Base-by-base conservation (phyloP, 2,329 filamentous ascomycete species). In the Penicillium fuscoglaucum region DNA sequence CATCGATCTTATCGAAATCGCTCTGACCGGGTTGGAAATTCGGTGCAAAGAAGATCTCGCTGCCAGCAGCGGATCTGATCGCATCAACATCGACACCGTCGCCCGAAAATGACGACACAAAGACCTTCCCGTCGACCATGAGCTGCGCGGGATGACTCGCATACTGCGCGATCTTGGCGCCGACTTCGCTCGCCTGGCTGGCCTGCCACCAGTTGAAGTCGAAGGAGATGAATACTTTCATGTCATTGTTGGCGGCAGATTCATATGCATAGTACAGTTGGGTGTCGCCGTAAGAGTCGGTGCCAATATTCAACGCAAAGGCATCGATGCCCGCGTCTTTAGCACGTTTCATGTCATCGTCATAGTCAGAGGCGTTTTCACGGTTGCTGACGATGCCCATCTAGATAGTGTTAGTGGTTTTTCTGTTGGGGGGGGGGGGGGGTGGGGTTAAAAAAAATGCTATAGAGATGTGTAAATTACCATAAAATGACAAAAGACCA, bases 171-270 rank as follows among this genome's bases (percentile, higher is more conserved):
- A 84, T 74, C 65, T 79, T 80, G 45, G 71, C 66, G 1, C 80
- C 81, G 19, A 81, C 76, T 13, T 70, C 72, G 8, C 68, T 69
- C 1, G 76, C 75, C 43, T 80, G 69, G 12, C 66, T 58, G 7
- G 66, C 65, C 31, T 66, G 58, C 70, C 75, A 81, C 77, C 79
- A 79, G 71, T 82, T 82, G 67, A 83, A 84, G 71, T 84, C 83
- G 60, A 84, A 85, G 1, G 82, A 84, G 61, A 85, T 78, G 55
- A 84, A 83, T 15, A 83, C 80, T 55, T 83, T 82, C 76, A 84
- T 82, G 47, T 72, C 70, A 57, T 74, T 71, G 8, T 72, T 72
- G 10, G 76, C 74, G 3, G 82, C 80, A 0, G 80, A 81, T n/a
- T 78, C 70, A 59, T 83, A 84, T 0, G 82, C 82, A 33, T 74